phyloP scores from a whole-genome alignment of 2,329 filamentous ascomycete species.

The Nannizzia gypsea region DNA sequence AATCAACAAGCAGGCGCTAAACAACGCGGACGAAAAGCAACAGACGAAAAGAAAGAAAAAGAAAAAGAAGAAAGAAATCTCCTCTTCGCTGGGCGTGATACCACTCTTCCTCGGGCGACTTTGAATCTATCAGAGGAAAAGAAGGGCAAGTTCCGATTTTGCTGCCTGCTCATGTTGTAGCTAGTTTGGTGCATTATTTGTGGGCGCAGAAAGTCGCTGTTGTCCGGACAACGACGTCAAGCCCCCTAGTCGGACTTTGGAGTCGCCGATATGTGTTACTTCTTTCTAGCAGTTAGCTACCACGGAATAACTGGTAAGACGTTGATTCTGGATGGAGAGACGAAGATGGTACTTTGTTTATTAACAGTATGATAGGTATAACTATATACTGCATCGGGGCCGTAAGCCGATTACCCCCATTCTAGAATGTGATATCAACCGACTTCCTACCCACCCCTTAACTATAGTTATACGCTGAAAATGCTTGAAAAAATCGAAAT shows the following conservation, averaged over 20 bases:
- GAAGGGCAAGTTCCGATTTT: background rate
- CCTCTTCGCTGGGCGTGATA: background rate
- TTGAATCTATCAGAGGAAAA: background rate
- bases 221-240: background rate
- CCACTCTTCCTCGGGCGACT: background rate
- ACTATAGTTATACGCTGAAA: background rate
- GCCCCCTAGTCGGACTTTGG: background rate
- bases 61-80: background rate
- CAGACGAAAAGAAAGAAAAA: background rate
- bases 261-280: background rate
- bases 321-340: background rate
- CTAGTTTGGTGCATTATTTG: background rate
- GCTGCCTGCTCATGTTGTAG: background rate
- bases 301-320: too few relatives aligned
- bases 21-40: background rate
- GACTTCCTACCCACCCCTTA: background rate
- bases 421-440: background rate
- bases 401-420: background rate
- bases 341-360: background rate
- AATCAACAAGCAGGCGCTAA: background rate
- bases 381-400: background rate
- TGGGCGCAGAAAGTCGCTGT: background rate
- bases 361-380: background rate
- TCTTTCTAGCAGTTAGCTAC: background rate
- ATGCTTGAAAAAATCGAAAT: background rate